Evolutionary conservation across 202 grass and related monocot genomes (phyloP).

Genomic region (Alloteropsis angusta): DNA sequence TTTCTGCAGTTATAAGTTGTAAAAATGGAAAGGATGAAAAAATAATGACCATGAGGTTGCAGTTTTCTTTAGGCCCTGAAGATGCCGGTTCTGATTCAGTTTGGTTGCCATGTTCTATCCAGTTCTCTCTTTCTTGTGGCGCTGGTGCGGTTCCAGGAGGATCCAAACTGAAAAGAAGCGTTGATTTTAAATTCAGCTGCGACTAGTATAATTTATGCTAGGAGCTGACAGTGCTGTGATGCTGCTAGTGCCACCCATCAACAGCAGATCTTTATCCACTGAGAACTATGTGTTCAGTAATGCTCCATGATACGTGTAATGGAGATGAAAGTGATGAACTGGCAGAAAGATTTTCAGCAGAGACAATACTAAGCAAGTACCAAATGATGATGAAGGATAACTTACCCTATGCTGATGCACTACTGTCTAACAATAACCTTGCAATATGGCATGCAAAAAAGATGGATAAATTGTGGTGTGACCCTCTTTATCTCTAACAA

Average conservation of each 20-base stretch:
- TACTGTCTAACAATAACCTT: neutral
- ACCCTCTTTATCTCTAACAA: neutral
- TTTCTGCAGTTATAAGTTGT: neutral
- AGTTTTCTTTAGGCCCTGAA: neutral
- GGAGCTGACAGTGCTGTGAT: slow-evolving; percentile 22
- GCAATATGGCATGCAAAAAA: neutral
- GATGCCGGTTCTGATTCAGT: slow-evolving; percentile 4
- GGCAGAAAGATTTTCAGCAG: neutral
- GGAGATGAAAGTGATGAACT: neutral
- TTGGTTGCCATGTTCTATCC: slow-evolving; percentile 26
- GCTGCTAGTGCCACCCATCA: slow-evolving; percentile 27
- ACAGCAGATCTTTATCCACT: neutral
- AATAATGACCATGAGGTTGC: neutral
- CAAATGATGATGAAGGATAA: neutral
- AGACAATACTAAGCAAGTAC: neutral
- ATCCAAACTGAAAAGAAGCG: neutral
- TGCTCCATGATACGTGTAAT: neutral
- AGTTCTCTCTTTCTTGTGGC: neutral
- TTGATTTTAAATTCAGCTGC: neutral
- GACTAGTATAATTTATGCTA: slow-evolving; percentile 18
- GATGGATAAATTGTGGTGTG: neutral
- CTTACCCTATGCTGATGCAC: neutral
- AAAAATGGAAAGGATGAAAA: slow-evolving; percentile 5
- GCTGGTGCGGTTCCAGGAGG: neutral
- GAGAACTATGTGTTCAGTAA: neutral